These are phyloP conservation scores for Yamadazyma akitaensis DNA, from an alignment of 805 yeast genomes.

Conservation along the genomic window DNA sequence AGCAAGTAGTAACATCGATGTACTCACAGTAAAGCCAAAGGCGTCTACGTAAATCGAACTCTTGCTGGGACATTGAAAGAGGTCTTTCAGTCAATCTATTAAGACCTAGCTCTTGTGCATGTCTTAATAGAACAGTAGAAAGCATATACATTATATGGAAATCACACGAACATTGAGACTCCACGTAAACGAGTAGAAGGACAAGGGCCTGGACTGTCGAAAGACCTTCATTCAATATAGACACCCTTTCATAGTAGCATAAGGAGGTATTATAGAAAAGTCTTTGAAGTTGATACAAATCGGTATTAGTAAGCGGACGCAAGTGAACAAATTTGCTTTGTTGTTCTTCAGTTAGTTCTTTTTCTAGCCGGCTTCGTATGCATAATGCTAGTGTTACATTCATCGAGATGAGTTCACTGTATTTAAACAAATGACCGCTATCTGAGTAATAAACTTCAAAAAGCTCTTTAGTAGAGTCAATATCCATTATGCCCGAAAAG, in stretches of 20 bases:
- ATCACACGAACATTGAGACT: conserved; percentile 20
- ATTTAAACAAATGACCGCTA: conserved; percentile 14
- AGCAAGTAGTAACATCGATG: conserved; percentile 26
- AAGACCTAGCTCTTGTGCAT: conserved; percentile 30
- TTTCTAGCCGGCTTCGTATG: conserved; percentile 13
- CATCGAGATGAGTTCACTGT: conserved; percentile 33
- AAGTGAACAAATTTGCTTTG: conserved; percentile 4
- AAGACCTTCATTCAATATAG: conserved; percentile 47
- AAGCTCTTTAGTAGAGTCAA: conserved; percentile 14
- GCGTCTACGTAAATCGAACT: conserved; percentile 14
- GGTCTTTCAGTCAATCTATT: conserved; percentile 14
- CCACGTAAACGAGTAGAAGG: conserved; percentile 40
- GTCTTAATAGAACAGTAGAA: conserved; percentile 23
- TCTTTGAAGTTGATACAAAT: conserved; percentile 16
- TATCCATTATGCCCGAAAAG: conserved; percentile 16
- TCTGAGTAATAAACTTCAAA: conserved; percentile 23
- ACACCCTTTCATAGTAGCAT: conserved; percentile 49
- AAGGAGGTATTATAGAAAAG: conserved; percentile 30
- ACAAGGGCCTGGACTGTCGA: conserved; percentile 49
- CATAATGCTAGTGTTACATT: conserved; percentile 24
- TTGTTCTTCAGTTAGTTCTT: conserved; percentile 9
- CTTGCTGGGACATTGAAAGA: conserved; percentile 8
- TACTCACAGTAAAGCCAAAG: conserved; percentile 32
- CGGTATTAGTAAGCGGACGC: conserved; percentile 2
- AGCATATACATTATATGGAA: conserved; percentile 26